Percentiles rank a stretch among this genome's conserved stretches.
These are phyloP conservation scores for Dendrobium chrysotoxum DNA, from an alignment of 106 monocot species.

Conservation along the genomic window DNA sequence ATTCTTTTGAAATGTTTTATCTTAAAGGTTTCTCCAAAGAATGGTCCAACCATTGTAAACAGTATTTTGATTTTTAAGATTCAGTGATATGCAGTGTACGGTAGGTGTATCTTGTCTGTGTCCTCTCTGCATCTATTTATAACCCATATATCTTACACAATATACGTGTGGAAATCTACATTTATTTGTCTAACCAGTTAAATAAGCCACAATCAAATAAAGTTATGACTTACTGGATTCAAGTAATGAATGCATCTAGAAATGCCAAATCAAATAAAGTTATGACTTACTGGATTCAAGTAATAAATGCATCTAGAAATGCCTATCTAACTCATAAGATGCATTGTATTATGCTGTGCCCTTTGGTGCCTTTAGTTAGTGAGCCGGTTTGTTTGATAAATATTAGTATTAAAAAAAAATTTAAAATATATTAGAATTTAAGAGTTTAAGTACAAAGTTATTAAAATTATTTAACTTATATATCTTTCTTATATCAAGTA, in stretches of 20 bases:
- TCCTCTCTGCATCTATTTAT: neutral
- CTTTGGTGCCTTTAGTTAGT: neutral
- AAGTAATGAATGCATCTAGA: neutral
- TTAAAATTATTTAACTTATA: too few species aligned
- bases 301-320: neutral
- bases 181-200: neutral
- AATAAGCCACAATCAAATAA: neutral
- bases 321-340: neutral
- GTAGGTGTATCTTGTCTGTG: neutral
- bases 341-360: neutral
- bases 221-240: neutral
- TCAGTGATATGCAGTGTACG: neutral
- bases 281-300: neutral
- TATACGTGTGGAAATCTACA: neutral
- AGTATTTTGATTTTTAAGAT: neutral
- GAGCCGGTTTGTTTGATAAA: too few species aligned
- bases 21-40: neutral
- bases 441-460: too few species aligned
- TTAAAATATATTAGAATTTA: too few species aligned
- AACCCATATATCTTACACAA: neutral
- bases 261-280: neutral
- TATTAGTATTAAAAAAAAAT: too few species aligned
- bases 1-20: neutral
- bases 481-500: too few species aligned
- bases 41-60: neutral